phyloP scores from a whole-genome alignment of 495 filamentous ascomycete species.

The Penicillium silybi region DNA sequence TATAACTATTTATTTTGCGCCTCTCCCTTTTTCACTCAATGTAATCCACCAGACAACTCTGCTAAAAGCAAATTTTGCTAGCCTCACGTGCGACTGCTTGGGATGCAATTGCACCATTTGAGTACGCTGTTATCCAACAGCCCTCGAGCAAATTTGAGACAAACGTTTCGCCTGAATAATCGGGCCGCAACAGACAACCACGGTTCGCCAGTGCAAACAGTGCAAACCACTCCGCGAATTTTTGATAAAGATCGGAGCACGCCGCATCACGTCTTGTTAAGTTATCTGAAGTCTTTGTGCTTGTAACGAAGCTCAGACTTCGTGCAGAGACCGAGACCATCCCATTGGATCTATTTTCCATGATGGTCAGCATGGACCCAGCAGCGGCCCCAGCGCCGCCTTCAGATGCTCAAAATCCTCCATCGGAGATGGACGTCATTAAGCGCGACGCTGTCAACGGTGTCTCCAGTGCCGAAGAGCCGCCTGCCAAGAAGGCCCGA shows the following conservation, averaged over 20 bases:
- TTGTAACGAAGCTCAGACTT: background rate
- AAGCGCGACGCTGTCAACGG: conserved; percentile 15
- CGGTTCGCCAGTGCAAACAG: conserved; percentile 1
- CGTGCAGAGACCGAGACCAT: background rate
- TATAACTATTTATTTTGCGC: too few species aligned
- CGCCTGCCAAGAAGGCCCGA: conserved; percentile 57
- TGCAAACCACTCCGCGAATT: conserved; percentile 12
- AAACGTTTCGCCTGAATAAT: too few species aligned
- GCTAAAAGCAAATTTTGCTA: too few species aligned
- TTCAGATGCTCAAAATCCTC: conserved; percentile 5
- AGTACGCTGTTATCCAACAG: too few species aligned
- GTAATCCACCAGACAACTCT: too few species aligned
- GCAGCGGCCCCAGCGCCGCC: conserved; percentile 6
- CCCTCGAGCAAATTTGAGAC: too few species aligned
- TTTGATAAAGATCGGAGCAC: conserved; percentile 3
- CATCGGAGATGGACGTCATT: conserved; percentile 4
- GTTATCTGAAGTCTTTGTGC: background rate
- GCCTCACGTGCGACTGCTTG: too few species aligned
- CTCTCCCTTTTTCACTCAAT: too few species aligned
- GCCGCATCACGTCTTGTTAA: background rate
- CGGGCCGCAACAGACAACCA: background rate
- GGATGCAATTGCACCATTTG: too few species aligned
- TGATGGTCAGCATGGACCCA: conserved; percentile 12
- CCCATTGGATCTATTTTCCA: background rate
- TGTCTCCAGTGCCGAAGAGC: conserved; percentile 33